Evolutionary conservation across 768 basidiomycete species (phyloP).

Genomic region (Russula griseocarnosa): DNA sequence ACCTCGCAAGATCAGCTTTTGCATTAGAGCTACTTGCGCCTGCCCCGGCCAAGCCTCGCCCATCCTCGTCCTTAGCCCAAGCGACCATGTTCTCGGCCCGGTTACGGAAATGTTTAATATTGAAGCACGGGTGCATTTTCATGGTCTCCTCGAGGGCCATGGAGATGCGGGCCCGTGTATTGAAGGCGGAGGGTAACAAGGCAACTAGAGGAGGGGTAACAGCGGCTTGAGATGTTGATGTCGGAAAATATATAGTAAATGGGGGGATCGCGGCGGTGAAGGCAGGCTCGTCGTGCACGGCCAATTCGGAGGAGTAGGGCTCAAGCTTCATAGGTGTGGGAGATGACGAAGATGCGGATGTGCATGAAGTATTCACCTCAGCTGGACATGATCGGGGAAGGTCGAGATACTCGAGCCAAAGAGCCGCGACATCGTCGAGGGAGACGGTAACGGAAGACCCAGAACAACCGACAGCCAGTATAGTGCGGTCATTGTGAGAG

Average conservation of each 20-base stretch:
- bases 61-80: conserved; percentile 39
- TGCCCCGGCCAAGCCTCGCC: conserved; percentile 9
- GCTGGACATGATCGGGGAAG: conserved; percentile 32
- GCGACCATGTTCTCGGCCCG: conserved; percentile 45
- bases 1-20: conserved; percentile 27
- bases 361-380: conserved; percentile 21
- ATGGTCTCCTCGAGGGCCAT: conserved; percentile 42
- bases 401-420: conserved; percentile 58
- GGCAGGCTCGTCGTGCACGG: conserved; percentile 28
- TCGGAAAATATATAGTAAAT: conserved; percentile 26
- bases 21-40: conserved; percentile 7
- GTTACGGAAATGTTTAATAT: conserved; percentile 45
- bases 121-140: conserved; percentile 49
- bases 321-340: conserved; percentile 26
- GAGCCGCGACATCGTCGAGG: conserved; percentile 52
- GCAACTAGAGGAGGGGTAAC: conserved; percentile 42
- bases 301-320: conserved; percentile 18
- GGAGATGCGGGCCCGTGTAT: conserved; percentile 39
- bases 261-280: conserved; percentile 24
- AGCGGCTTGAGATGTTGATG: conserved; percentile 28
- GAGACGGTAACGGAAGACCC: conserved; percentile 51
- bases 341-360: conserved; percentile 23
- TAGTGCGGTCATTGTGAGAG: conserved; percentile 38
- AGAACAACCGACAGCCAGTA: conserved; percentile 39
- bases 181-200: conserved; percentile 41